These are phyloP conservation scores for Xerocomellus chrysenteron DNA, from an alignment of 768 basidiomycete genomes.

Conservation along the genomic window DNA sequence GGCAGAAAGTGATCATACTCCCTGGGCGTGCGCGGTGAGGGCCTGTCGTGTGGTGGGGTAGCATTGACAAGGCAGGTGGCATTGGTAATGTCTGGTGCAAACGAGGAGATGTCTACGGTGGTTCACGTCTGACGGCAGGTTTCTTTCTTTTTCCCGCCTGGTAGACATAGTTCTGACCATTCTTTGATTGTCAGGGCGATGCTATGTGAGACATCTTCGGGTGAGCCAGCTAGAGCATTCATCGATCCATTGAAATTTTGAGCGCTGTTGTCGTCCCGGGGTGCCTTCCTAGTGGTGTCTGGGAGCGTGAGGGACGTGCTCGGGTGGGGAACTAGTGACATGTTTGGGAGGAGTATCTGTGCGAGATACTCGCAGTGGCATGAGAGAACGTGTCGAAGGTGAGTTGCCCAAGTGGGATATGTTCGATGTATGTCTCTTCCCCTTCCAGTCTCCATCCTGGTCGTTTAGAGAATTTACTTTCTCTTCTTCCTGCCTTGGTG, in stretches of 20 bases:
- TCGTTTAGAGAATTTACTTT: neutral
- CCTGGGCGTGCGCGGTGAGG: slow-evolving; percentile 72
- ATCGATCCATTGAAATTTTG: slow-evolving; percentile 45
- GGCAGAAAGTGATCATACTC: slow-evolving; percentile 92
- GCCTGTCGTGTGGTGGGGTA: slow-evolving; percentile 60
- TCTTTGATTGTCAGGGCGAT: slow-evolving; percentile 7
- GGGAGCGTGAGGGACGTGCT: slow-evolving; percentile 59
- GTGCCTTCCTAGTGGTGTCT: slow-evolving; percentile 51
- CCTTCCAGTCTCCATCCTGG: neutral
- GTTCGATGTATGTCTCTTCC: slow-evolving; percentile 14
- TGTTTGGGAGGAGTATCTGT: slow-evolving; percentile 49
- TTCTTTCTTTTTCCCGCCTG: neutral
- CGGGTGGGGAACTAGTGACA: slow-evolving; percentile 56
- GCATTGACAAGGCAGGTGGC: slow-evolving; percentile 51
- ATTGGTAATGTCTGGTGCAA: neutral
- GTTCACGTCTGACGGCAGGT: slow-evolving; percentile 24
- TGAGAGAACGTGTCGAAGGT: slow-evolving; percentile 26
- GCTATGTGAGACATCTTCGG: neutral
- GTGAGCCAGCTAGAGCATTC: neutral
- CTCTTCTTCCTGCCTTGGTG: neutral
- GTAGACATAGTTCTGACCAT: neutral
- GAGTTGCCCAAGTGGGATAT: slow-evolving; percentile 25
- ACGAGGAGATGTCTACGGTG: neutral
- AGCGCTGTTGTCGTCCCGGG: slow-evolving; percentile 46
- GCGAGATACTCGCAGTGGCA: slow-evolving; percentile 13